Base-by-base conservation (phyloP, 2,329 filamentous ascomycete genomes). In the Claviceps digitariae region DNA sequence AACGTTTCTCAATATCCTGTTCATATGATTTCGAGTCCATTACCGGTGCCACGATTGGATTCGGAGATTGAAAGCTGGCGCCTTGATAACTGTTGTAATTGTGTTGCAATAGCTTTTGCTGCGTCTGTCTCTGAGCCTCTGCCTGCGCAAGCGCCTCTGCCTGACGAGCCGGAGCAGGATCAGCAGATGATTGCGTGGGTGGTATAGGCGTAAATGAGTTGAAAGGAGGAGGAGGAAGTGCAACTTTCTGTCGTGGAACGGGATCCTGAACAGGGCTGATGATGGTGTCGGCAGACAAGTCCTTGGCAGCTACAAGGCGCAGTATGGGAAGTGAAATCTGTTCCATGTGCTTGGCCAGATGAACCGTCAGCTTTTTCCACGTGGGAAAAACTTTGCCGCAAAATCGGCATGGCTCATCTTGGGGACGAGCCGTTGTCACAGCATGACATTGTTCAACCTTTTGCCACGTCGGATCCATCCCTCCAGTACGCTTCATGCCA, bases 281-380 rank as follows among this genome's bases (percentile, higher is more conserved):
- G 57, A 84, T 73, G 23, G 81, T 84, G 59, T 86, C 80, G 8
- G 74, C 73, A 25, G 77, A 72, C 20, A 84, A 68, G 48, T 74
- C 71, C 56, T 61, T 68, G 40, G 62, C 64, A 5, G 73, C 73
- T 3, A 83, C 79, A 2, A 84, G 72, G 17, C 73, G 71, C 53
- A 95, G 73, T 34, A 95, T 80, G 0, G 90, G 90, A 63, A 95
- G 78, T 61, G 87, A 87, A 63, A 95, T 86, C 59, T 89, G 83
- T 67, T 95, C 89, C 89, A 96, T 93, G 66, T 96, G 90, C 67
- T 91, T 91, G 50, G 89, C 89, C 64, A 95, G 70, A 68, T 95
- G 90, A n/a, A 93, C 88, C 0, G 87, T 94, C 56, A 95, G 72
- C 70, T 94, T 94, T 75, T 95, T 95, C 89, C 89, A 95, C 41